These are phyloP conservation scores for Rhododendron kiyosumense DNA, from an alignment of 148 eudicot species.

Conservation along the genomic window DNA sequence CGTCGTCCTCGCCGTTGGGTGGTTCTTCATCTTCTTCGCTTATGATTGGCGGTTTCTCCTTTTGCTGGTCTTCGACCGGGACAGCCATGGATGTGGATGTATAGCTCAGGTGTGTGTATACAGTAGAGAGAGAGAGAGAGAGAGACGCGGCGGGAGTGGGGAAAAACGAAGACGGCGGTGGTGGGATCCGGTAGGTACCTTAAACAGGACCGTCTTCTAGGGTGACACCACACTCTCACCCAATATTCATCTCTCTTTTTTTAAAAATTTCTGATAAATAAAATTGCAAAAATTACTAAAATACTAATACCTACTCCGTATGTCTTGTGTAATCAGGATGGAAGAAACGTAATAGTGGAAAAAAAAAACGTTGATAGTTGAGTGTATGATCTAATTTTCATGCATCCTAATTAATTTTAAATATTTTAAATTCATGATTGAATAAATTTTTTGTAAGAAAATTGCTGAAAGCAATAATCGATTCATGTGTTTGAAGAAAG, in stretches of 20 bases:
- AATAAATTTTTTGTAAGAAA: too few relatives aligned
- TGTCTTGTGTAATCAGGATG: too few relatives aligned
- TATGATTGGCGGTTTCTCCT: constrained; percentile 3
- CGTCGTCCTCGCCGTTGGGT: constrained; percentile 17
- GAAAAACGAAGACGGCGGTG: neutral
- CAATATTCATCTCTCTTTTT: neutral
- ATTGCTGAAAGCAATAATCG: too few relatives aligned
- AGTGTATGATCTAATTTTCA: neutral
- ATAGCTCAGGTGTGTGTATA: neutral
- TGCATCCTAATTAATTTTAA: neutral
- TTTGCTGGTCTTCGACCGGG: constrained; percentile 6
- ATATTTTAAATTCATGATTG: too few relatives aligned
- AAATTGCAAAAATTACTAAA: too few relatives aligned
- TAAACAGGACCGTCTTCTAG: neutral
- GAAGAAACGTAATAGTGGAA: too few relatives aligned
- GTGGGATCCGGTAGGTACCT: neutral
- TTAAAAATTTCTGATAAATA: too few relatives aligned
- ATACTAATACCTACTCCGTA: too few relatives aligned
- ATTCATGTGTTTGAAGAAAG: too few relatives aligned
- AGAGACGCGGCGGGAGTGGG: neutral
- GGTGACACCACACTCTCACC: neutral
- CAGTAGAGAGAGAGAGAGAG: neutral
- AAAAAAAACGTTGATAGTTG: neutral
- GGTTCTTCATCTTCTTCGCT: constrained; percentile 19
- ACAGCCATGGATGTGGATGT: neutral